These are phyloP conservation scores for Nemania sp. DNA, from an alignment of 2,329 filamentous ascomycete genomes.

Conservation along the genomic window DNA sequence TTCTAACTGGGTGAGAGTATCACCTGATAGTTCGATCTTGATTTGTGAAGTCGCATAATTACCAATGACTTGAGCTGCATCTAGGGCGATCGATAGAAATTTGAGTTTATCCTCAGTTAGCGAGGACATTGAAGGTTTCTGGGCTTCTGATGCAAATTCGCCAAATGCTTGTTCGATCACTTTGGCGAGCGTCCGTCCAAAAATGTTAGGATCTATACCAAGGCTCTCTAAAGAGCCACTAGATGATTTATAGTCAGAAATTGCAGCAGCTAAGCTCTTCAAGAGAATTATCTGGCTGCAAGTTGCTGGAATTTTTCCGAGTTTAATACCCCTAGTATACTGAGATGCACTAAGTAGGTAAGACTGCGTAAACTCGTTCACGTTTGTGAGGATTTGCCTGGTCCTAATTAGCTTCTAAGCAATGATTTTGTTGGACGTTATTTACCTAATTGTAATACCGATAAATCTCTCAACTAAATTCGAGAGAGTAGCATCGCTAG, in stretches of 20 bases:
- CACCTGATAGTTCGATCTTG: constrained; percentile 42
- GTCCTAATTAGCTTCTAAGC: constrained; percentile 32
- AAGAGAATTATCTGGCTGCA: constrained; percentile 44
- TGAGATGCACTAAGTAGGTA: constrained; percentile 45
- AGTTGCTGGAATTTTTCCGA: constrained; percentile 23
- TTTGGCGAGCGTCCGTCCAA: constrained; percentile 42
- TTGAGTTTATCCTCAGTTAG: constrained; percentile 37
- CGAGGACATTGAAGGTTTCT: constrained; percentile 23
- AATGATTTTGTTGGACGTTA: constrained; percentile 4
- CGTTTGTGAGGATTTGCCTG: constrained; percentile 47
- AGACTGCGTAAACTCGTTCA: constrained; percentile 41
- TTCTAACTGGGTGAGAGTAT: constrained; percentile 42
- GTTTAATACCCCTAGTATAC: constrained; percentile 42
- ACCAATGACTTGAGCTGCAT: constrained; percentile 42
- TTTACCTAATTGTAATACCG: constrained; percentile 47
- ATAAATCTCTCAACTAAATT: constrained; percentile 46
- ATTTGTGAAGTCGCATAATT: constrained; percentile 28
- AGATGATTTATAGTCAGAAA: constrained; percentile 35
- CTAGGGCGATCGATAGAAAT: constrained; percentile 41
- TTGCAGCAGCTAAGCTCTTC: constrained; percentile 43
- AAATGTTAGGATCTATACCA: constrained; percentile 34
- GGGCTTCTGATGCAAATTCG: constrained; percentile 40
- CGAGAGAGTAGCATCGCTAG: constrained; percentile 32
- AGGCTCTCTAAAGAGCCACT: constrained; percentile 32
- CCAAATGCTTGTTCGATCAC: constrained; percentile 43